phyloP scores from a whole-genome alignment of 148 eudicot genomes.

The Hydrangea macrophylla region DNA sequence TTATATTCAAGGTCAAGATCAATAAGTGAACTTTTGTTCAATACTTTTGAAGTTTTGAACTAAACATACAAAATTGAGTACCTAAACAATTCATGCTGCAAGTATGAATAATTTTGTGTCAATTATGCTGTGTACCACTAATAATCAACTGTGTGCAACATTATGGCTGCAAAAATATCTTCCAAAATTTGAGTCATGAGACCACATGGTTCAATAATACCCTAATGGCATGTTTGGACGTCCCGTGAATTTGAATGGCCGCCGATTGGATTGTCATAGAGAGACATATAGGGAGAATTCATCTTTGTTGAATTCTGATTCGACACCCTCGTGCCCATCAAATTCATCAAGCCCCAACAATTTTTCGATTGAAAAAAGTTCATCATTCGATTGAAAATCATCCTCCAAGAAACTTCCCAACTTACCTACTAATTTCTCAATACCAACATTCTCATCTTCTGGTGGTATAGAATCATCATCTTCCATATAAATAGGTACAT shows the following conservation, averaged over 20 bases:
- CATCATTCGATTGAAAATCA: conserved; percentile 3
- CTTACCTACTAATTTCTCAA: conserved; percentile 1
- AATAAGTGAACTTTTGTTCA: too few relatives aligned
- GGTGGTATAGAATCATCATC: conserved; percentile 9
- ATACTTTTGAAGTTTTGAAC: too few relatives aligned
- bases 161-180: not conserved
- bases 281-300: conserved; percentile 11
- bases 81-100: too few relatives aligned
- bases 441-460: not conserved
- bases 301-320: conserved; percentile 35
- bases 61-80: too few relatives aligned
- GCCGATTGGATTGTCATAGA: not conserved
- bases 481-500: not conserved
- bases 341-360: conserved; percentile 52
- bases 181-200: not conserved
- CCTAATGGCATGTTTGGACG: conserved; percentile 9
- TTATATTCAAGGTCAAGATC: too few relatives aligned
- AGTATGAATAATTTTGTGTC: too few relatives aligned
- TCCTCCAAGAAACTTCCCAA: conserved; percentile 10
- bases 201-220: conserved; percentile 15
- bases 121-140: too few relatives aligned
- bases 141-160: not conserved
- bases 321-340: conserved; percentile 62
- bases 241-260: not conserved
- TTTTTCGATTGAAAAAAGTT: conserved; percentile 40